phyloP scores from a whole-genome alignment of 1,284 basidiomycete species.

The Rhodotorula sp. region DNA sequence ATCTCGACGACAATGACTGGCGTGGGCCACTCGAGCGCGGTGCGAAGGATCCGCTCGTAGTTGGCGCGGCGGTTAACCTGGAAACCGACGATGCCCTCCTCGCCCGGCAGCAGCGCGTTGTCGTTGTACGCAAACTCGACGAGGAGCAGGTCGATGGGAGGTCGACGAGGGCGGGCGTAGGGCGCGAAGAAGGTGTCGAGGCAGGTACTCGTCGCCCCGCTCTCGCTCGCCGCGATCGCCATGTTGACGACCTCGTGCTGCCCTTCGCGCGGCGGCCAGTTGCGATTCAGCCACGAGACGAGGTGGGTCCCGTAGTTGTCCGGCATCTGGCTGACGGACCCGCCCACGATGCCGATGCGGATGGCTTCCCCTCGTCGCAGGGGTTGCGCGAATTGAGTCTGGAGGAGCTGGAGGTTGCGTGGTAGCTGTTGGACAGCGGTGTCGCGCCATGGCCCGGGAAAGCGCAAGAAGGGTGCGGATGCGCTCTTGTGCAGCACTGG shows the following conservation, averaged over 20 bases:
- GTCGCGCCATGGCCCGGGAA: too few species aligned
- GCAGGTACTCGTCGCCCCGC: slow-evolving; percentile 6
- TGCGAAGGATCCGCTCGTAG: slow-evolving; percentile 6
- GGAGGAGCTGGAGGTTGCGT: slow-evolving; percentile 2
- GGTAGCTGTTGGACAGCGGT: neutral
- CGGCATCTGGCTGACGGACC: neutral
- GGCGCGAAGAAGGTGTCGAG: slow-evolving; percentile 9
- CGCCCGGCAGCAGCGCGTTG: neutral
- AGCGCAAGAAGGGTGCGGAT: too few species aligned
- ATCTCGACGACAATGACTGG: slow-evolving; percentile 5
- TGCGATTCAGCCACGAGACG: slow-evolving; percentile 3
- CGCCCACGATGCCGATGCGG: neutral
- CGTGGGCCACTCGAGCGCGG: neutral
- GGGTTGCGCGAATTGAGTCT: neutral
- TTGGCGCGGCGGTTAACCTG: neutral
- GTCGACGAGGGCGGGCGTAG: too few species aligned
- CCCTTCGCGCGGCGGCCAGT: neutral
- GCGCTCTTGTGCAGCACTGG: too few species aligned
- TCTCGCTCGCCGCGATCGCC: slow-evolving; percentile 3
- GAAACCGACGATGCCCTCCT: neutral
- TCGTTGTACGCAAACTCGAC: slow-evolving; percentile 15
- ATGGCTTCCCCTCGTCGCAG: neutral
- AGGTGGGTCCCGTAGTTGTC: neutral
- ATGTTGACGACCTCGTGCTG: slow-evolving; percentile 1
- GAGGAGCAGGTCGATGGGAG: slow-evolving; percentile 4